phyloP scores from a whole-genome alignment of 768 basidiomycete genomes.

The Lactarius pseudohatsudake region DNA sequence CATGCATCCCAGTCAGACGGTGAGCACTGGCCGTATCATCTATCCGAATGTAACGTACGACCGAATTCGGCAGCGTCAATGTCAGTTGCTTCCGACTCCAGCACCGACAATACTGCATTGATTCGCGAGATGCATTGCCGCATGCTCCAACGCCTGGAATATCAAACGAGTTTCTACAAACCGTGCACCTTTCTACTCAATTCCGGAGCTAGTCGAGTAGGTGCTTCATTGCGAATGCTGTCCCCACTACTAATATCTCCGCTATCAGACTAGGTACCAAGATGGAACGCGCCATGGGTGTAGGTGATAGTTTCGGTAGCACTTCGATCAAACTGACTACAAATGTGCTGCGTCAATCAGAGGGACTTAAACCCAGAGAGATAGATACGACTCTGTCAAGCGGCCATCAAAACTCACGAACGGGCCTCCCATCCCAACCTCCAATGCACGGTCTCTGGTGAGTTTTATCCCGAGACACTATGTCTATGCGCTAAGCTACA shows the following conservation, averaged over 20 bases:
- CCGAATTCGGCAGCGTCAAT: slow-evolving; percentile 16
- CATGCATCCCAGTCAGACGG: slow-evolving; percentile 16
- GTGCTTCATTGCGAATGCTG: neutral
- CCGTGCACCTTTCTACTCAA: slow-evolving; percentile 27
- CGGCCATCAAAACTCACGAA: neutral
- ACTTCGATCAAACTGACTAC: slow-evolving; percentile 18
- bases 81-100: slow-evolving; percentile 21
- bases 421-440: neutral
- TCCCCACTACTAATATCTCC: neutral
- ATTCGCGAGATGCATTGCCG: slow-evolving; percentile 19
- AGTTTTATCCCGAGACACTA: neutral
- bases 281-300: slow-evolving; percentile 30
- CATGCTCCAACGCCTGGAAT: slow-evolving; percentile 5
- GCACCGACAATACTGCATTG: slow-evolving; percentile 21
- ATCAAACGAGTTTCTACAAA: slow-evolving; percentile 21
- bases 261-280: slow-evolving; percentile 26
- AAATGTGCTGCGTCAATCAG: slow-evolving; percentile 19
- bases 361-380: slow-evolving; percentile 11
- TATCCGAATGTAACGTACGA: neutral
- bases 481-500: neutral
- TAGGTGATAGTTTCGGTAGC: slow-evolving; percentile 25
- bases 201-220: slow-evolving; percentile 28
- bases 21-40: neutral
- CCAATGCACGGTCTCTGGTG: slow-evolving; percentile 15
- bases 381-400: slow-evolving; percentile 23